Evolutionary conservation across 345 rosid genomes (phyloP).

Genomic region (Pugionium cornutum): DNA sequence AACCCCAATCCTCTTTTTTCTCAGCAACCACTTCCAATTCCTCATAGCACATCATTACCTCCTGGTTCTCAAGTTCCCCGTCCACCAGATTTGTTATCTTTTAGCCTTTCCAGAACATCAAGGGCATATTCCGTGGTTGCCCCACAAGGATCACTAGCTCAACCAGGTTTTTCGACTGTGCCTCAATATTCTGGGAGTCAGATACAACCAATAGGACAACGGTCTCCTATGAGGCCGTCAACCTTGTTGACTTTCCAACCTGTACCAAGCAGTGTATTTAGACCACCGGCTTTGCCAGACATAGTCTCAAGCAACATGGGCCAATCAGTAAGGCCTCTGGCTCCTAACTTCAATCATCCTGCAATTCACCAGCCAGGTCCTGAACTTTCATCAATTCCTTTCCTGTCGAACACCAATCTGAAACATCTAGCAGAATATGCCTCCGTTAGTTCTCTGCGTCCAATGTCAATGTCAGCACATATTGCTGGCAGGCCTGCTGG

Average conservation of each 20-base stretch:
- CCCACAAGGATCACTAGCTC: conserved; percentile 47
- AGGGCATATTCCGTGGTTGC: conserved; percentile 45
- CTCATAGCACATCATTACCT: conserved; percentile 46
- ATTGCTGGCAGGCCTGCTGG: conserved; percentile 41
- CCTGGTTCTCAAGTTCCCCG: conserved; percentile 46
- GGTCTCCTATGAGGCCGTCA: conserved; percentile 41
- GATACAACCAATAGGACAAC: conserved; percentile 43
- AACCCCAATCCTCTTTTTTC: conserved; percentile 48
- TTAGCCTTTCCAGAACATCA: conserved; percentile 41
- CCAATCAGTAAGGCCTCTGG: conserved; percentile 44
- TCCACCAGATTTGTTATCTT: conserved; percentile 43
- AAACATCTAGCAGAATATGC: conserved; percentile 45
- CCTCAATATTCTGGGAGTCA: conserved; percentile 48
- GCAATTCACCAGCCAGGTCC: conserved; percentile 47
- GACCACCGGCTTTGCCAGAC: conserved; percentile 41
- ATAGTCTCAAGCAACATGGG: conserved; percentile 41
- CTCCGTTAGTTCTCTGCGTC: conserved; percentile 38
- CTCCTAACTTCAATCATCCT: conserved; percentile 45
- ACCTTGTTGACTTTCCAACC: conserved; percentile 47
- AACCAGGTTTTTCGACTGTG: conserved; percentile 37
- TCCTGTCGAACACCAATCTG: conserved; percentile 33
- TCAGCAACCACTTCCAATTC: conserved; percentile 47
- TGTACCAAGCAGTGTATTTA: conserved; percentile 37
- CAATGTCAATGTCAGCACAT: conserved; percentile 39
- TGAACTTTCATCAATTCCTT: conserved; percentile 37